Evolutionary conservation across 129 eudicot species (phyloP), one percentile per base, ranked within the genome.

Genomic region (carrot (Daucus carota)): DNA sequence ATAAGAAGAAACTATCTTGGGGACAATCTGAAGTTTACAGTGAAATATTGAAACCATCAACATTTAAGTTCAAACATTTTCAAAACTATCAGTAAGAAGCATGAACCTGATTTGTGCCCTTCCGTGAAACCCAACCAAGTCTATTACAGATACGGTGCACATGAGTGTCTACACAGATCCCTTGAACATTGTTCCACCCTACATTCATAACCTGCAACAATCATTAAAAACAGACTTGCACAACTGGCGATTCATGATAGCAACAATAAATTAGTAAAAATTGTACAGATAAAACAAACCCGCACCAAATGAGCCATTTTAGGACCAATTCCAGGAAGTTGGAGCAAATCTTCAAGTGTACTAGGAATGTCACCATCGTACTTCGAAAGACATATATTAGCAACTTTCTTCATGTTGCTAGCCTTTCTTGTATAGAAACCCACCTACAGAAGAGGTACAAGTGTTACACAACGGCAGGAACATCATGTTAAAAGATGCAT

Each of bases 311-410:
- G 99, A 76, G 96, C 99, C 92, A 95, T 95, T 82, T 95, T 95
- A 40, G 99, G 99, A 78, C 99, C 99, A 73, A 95, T 91, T 65
- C 99, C 99, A 41, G 97, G 99, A 82, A 95, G 99, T 73, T 76
- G 81, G 71, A 95, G 86, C 84, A 95, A 84, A 52, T 78, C 91
- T 69, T 89, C 96, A 20, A 95, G 79, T 46, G 92, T 86, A 72
- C 88, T 80, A 14, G 99, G 99, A 62, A 95, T 95, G 80, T 95
- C 99, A 13, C 97, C 96, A 22, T 86, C 78, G 73, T 95, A 89
- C 75, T 85, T 82, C 29, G 22, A 28, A 29, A 89, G 81, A 52
- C 91, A 95, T 29, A 95, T 85, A 43, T 85, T 86, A 24, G 96
- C 96, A 3, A 95, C 69, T 84, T 92, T 95, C 80, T 91, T 92